phyloP scores from a whole-genome alignment of 352 stramenopile species.

The Blastocystis sp. region DNA sequence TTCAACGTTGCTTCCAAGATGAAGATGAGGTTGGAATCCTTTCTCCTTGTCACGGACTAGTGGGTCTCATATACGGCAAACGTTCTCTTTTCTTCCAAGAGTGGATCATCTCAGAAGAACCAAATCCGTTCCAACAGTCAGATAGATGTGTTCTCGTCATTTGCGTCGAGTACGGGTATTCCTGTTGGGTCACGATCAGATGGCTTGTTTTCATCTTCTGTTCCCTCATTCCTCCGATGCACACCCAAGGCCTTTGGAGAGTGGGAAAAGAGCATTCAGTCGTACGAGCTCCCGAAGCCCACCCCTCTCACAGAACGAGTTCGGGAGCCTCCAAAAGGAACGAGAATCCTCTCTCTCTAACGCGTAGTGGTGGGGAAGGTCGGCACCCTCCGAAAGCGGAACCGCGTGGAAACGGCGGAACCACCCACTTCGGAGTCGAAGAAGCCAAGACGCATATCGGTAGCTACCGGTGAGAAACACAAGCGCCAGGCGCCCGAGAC shows the following conservation, averaged over 20 bases:
- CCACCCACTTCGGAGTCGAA: neutral
- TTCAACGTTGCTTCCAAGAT: slow-evolving; percentile 1
- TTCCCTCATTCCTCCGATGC: neutral
- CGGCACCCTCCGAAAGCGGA: neutral
- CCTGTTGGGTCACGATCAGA: neutral
- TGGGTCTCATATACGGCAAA: slow-evolving; percentile 1
- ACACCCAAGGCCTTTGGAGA: neutral
- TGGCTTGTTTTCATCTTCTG: neutral
- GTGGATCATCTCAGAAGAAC: neutral
- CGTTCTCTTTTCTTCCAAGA: neutral
- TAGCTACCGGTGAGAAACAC: neutral
- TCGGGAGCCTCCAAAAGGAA: neutral
- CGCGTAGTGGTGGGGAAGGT: neutral
- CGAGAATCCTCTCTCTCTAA: neutral
- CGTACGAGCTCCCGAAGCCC: neutral
- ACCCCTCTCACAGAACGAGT: neutral
- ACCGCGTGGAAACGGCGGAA: neutral
- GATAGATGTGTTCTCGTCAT: neutral
- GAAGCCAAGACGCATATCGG: neutral
- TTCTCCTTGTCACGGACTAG: neutral
- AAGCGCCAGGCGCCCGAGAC: neutral
- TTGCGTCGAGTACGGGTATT: neutral
- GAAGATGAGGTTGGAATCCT: neutral
- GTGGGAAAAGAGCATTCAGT: neutral
- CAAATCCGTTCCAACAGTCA: neutral